A percentile compares a stretch with the other conserved stretches of the same genome.
phyloP scores from a whole-genome alignment of 2,329 filamentous ascomycete genomes.

The Dactylellina sp. region DNA sequence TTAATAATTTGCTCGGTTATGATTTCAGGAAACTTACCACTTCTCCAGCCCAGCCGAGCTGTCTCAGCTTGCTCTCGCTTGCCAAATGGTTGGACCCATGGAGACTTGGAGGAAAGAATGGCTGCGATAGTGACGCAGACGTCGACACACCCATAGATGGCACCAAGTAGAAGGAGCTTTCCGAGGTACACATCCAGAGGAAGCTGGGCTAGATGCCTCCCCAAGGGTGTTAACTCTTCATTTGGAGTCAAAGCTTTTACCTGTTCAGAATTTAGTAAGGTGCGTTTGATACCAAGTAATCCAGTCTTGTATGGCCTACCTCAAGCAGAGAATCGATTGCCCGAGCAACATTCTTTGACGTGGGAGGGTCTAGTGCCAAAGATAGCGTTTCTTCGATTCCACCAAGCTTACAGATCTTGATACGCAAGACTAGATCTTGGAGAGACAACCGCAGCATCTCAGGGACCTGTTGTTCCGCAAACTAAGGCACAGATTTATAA shows the following conservation, averaged over 20 bases:
- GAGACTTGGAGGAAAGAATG: conserved; percentile 92
- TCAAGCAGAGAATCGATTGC: conserved; percentile 94
- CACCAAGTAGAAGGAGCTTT: conserved; percentile 88
- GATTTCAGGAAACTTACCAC: conserved; percentile 65
- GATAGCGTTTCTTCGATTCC: conserved; percentile 90
- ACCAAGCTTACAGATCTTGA: conserved; percentile 97
- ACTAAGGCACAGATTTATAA: conserved; percentile 64
- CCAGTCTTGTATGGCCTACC: conserved; percentile 66
- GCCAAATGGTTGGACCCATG: conserved; percentile 87
- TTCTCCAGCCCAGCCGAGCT: conserved; percentile 80
- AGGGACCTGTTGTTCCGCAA: conserved; percentile 92
- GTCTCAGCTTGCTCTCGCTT: conserved; percentile 84
- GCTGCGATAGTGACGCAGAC: conserved; percentile 91
- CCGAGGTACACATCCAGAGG: conserved; percentile 94
- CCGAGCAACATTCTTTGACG: conserved; percentile 88
- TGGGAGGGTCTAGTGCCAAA: conserved; percentile 89
- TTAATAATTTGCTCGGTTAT: neutral
- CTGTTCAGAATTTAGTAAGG: conserved; percentile 43
- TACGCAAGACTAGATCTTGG: conserved; percentile 92
- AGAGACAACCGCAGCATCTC: conserved; percentile 95
- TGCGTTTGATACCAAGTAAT: neutral
- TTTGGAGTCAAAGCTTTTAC: conserved; percentile 75
- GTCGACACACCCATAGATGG: conserved; percentile 90
- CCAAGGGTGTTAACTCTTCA: conserved; percentile 88
- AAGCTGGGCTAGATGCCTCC: conserved; percentile 84